Base-by-base conservation (phyloP, 306 rosid species). In the Quercus robur region DNA sequence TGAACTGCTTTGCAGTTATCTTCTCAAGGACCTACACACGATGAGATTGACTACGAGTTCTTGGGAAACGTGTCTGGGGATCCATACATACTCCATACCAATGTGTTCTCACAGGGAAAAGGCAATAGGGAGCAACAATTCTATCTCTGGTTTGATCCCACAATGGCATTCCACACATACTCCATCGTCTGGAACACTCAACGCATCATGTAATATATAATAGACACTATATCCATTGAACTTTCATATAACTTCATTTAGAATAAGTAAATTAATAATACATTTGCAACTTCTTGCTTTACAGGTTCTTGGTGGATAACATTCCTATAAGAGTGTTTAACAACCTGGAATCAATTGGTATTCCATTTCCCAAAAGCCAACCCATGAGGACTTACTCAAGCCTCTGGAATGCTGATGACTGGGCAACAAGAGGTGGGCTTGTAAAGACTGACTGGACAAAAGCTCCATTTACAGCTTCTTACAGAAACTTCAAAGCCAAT, bases 41-140 rank as follows among this genome's bases (percentile, higher is more conserved):
- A 84, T 71, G 86, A 87, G 82, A 84, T 87, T 56, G 90, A 84
- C n/a, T 87, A 82, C 1, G 88, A 87, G 75, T 87, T 87, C 80
- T 75, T 87, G 76, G 90, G 90, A 0, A 84, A 85, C 68, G 44
- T 68, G 4, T 23, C 86, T 2, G 84, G 88, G 18, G 73, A 87
- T 12, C 88, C 90, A 56, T 87, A 87, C 23, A 76, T 74, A 59
- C 77, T 87, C 46, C 86, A 87, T 12, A 87, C 90, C 21, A 84
- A 84, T 20, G 82, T 87, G 12, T 87, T 78, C 73, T 63, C 77
- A 12, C 88, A 84, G 12, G 86, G 88, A 30, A 84, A 78, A 59
- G 87, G 87, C 4, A 61, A 78, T 28, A 87, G 70, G 51, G 90
- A 86, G 13, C 87, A 84, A 35, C 83, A 87, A 63, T 87, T 82